Base-by-base conservation (phyloP, 805 yeast species). In the Candida insectalens region DNA sequence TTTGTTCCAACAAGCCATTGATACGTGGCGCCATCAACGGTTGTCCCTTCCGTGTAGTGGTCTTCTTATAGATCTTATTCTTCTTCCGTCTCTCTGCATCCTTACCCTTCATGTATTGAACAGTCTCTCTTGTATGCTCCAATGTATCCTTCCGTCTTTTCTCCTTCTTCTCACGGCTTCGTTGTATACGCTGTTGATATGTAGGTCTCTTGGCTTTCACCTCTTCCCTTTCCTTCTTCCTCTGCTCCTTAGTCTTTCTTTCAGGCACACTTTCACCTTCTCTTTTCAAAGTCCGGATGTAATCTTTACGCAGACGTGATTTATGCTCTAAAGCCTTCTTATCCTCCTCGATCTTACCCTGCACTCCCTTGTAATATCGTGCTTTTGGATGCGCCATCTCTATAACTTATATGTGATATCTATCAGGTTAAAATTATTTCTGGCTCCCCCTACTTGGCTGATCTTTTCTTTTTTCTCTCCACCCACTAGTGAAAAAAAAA, bases 1-100 rank as follows among this genome's bases (percentile, higher is more conserved):
- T 83, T 55, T 85, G 83, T 35, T 81, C 92, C 32, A 88, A 63
- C 29, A 88, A 61, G 45, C 75, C 72, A 36, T 74, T 78, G 37
- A 88, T 83, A 55, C 94, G 72, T 12, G 95, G 94, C 0, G 85
- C 95, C 89, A 88, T 83, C 29, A 73, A 57, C 2, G 96, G 96
- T 54, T 88, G 97, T 0, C 97, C 97, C 3, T 62, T 51, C 46
- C 65, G 65, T 1, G 95, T 88, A 40, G 63, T 76, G 6, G 59
- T 44, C 37, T 68, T 63, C 6, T 65, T 59, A 33, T 77, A 44
- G 16, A 47, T 52, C 25, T 47, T 46, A 19, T 67, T 61, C 44
- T 67, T 69, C 22, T 46, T 60, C 50, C 62, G 69, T 46, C 69
- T 58, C 27, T 49, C 61, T 48, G 55, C 65, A 39, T 61, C 72